phyloP scores from a whole-genome alignment of 2,329 filamentous ascomycete genomes.

The Seiridium cupressi region DNA sequence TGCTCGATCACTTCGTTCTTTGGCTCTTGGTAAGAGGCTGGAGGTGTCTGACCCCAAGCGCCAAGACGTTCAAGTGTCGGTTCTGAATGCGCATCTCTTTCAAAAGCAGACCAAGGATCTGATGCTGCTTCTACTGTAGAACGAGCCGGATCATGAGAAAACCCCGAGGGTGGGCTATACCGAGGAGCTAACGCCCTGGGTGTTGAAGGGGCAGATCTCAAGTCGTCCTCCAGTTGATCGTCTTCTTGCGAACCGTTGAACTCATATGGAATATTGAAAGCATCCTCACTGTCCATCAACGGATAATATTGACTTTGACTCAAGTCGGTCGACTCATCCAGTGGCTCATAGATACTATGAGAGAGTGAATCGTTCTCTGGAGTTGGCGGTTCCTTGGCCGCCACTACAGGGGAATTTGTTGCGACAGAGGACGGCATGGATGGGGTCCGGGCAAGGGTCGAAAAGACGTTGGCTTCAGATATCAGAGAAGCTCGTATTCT shows the following conservation, averaged over 20 bases:
- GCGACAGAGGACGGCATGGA: constrained; percentile 57
- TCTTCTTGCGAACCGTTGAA: constrained; percentile 32
- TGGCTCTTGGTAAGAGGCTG: neutral
- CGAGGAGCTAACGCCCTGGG: constrained; percentile 43
- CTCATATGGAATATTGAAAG: constrained; percentile 56
- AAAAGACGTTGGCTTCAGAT: constrained; percentile 66
- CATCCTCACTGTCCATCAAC: constrained; percentile 52
- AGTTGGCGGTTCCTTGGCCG: constrained; percentile 23
- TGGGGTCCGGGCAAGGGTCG: constrained; percentile 55
- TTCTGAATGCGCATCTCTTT: constrained; percentile 34
- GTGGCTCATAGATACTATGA: constrained; percentile 17
- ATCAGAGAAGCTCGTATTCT: constrained; percentile 64
- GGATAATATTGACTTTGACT: constrained; percentile 30
- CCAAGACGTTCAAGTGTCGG: constrained; percentile 27
- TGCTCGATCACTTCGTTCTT: neutral
- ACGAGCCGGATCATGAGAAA: constrained; percentile 22
- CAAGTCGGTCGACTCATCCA: constrained; percentile 32
- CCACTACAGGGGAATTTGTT: constrained; percentile 41
- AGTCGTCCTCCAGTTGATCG: constrained; percentile 31
- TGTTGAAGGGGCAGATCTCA: constrained; percentile 40
- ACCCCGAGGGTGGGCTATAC: constrained; percentile 36
- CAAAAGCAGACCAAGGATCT: constrained; percentile 29
- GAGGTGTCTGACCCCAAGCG: constrained; percentile 17
- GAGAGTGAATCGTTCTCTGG: constrained; percentile 18
- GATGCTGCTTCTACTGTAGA: constrained; percentile 28